Base-by-base conservation (phyloP, 2,329 filamentous ascomycete genomes). In the Penicillium janthinellum region DNA sequence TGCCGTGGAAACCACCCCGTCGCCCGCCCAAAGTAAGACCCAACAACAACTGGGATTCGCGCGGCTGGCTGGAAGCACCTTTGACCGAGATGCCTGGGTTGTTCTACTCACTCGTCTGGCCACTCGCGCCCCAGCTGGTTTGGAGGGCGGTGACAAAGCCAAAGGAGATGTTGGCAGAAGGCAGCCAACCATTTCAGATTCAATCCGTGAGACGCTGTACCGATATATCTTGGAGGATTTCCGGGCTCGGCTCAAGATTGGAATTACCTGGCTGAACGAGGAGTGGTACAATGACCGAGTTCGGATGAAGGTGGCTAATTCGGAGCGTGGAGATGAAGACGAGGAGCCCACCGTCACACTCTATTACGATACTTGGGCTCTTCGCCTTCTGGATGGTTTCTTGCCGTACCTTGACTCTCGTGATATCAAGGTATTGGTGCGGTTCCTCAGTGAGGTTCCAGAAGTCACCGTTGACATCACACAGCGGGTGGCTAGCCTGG, bases 241-340 rank as follows among this genome's bases (percentile, higher is more conserved):
- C 78, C 88, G 94, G 56, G 88, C 85, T 63, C 88, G 95, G 45
- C 93, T 98, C 63, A 93, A 96, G 67, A 86, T 95, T 22, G 94
- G 92, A 1, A 92, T 98, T 54, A 88, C 89, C 7, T 99, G 95
- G 95, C 83, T 99, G 15, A 96, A 90, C 68, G 95, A 99, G 75
- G 95, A 99, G 77, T 99, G 95, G 94, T 98, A 96, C 76, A 96
- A 93, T 69, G 94, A 98, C 74, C 87, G 82, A 45, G 76, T 92
- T 35, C 79, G 83, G 55, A 72, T 78, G 47, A 79, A 77, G 60
- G 67, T 73, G 53, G 74, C 77, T 79, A 64, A 79, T 50, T 73
- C 64, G 58, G 80, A 75, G 56, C 71, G 72, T n/a, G 75, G 75
- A 37, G 76, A 72, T 50, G 80, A 83, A 42, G 81, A 66, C 2